A percentile compares a stretch with the other conserved stretches of the same genome.
phyloP scores from a whole-genome alignment of 1,284 basidiomycete species.

The Irpex rosettiformis region DNA sequence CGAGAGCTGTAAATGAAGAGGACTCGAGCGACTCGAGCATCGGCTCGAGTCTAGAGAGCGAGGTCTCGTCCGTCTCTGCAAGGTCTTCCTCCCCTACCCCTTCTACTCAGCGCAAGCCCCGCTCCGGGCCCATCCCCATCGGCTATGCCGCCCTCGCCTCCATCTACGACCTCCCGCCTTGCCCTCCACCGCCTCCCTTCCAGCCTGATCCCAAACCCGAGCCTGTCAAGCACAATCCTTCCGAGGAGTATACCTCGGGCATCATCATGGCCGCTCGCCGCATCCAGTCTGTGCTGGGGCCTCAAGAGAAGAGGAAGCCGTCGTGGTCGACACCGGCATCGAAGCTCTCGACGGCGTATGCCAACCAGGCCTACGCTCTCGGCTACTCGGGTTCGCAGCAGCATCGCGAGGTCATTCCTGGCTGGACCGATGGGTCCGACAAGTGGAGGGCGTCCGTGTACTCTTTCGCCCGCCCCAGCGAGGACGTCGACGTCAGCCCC shows the following conservation, averaged over 20 bases:
- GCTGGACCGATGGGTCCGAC: constrained; percentile 66
- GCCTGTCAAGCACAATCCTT: neutral
- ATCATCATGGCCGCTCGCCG: constrained; percentile 66
- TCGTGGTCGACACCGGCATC: constrained; percentile 19
- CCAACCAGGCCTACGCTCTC: constrained; percentile 8
- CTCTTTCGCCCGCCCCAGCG: constrained; percentile 33
- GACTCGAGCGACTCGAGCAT: constrained; percentile 38
- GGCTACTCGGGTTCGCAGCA: neutral
- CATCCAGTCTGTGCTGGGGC: constrained; percentile 46
- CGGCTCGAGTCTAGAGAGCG: constrained; percentile 39
- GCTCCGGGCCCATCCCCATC: constrained; percentile 12
- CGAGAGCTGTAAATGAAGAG: constrained; percentile 30
- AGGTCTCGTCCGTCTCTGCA: constrained; percentile 21
- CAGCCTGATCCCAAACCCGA: neutral
- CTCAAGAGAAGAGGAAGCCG: constrained; percentile 29
- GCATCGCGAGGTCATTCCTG: constrained; percentile 45
- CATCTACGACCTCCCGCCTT: constrained; percentile 51
- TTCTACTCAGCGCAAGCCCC: neutral
- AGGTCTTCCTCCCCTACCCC: constrained; percentile 31
- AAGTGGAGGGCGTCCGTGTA: constrained; percentile 65
- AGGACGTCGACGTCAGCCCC: constrained; percentile 24
- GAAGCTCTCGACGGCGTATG: constrained; percentile 20
- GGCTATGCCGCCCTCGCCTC: constrained; percentile 48
- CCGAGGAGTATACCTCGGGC: constrained; percentile 46
- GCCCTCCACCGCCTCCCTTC: constrained; percentile 48